Base-by-base conservation (phyloP, 1,284 basidiomycete genomes). In the Cutaneotrichosporon daszewskae region DNA sequence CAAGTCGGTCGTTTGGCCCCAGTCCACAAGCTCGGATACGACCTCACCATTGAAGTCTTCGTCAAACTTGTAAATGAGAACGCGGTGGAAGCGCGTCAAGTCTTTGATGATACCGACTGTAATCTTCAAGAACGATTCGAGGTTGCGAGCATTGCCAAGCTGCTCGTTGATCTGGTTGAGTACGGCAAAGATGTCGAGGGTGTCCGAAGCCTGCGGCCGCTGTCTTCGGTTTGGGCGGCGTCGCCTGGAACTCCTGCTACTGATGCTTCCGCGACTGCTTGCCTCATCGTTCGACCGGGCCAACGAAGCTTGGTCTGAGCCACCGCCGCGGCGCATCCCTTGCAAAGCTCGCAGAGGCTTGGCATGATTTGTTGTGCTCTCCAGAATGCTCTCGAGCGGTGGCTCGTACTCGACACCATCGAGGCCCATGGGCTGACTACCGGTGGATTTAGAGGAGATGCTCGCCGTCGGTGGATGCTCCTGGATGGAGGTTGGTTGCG, bases 91-190 rank as follows among this genome's bases (percentile, higher is more conserved):
- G 61, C 84, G 83, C 7, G 84, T 84, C 47, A 91, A 62, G 59
- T 91, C 86, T 64, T 87, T 85, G 50, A 90, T 78, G 18, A 90
- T 77, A 4, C 87, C 85, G 7, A 85, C 85, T 0, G 81, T 79
- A 38, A 89, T 77, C 58, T 87, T 84, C 61, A 90, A 71, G 64
- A 89, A 87, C 14, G 73, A 72, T 8, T 84, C 79, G 40, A 91
- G 66, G 54, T 87, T 83, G 0, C 77, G 73, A 3, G 86, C 82
- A 4, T 77, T 76, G 0, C 80, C 80, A 5, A 90, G 76, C 66
- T 91, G 87, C 53, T 90, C 85, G 64, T 88, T 89, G 60, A 89
- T 84, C 66, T 91, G 85, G 22, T 79, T 77, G 58, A 90, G 79
- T 7, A 90, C 80, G 0, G 83, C 80, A 51, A 89, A 84, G 1